A percentile compares a stretch with the other conserved stretches of the same genome.
Evolutionary conservation across 257 asterid genomes (phyloP).

Genomic region (Anisodus acutangulus): DNA sequence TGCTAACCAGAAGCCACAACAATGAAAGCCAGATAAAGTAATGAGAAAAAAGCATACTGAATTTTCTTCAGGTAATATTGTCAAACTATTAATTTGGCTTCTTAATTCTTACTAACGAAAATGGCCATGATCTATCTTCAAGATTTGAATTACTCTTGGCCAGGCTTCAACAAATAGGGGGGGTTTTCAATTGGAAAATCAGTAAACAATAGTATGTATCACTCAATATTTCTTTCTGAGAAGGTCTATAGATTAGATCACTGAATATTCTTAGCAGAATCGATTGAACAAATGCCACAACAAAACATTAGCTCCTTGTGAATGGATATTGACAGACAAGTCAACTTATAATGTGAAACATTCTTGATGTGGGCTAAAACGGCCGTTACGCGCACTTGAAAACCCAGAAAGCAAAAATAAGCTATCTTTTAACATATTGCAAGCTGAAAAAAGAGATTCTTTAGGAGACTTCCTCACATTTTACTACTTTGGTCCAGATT

Average conservation of each 20-base stretch:
- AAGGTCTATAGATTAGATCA: neutral
- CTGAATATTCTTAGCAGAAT: neutral
- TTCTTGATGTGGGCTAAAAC: neutral
- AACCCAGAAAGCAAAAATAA: neutral
- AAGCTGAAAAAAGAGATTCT: neutral
- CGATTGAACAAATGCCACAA: neutral
- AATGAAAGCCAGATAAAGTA: neutral
- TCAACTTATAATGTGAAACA: slow-evolving; percentile 1
- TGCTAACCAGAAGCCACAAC: neutral
- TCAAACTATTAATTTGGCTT: neutral
- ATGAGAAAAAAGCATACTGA: neutral
- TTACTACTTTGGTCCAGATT: neutral
- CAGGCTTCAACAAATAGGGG: neutral
- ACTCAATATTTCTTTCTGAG: neutral
- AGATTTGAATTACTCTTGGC: neutral
- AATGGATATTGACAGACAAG: slow-evolving; percentile 5
- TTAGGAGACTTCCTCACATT: neutral
- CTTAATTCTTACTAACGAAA: neutral
- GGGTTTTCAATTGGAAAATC: neutral
- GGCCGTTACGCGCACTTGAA: neutral
- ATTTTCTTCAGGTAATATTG: neutral
- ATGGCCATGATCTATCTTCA: neutral
- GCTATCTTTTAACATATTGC: neutral
- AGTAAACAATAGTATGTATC: neutral
- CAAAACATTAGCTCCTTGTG: neutral